Percentiles rank a stretch among this genome's conserved stretches.
phyloP scores from a whole-genome alignment of 2,329 filamentous ascomycete species.

The Neofusicoccum parvum region DNA sequence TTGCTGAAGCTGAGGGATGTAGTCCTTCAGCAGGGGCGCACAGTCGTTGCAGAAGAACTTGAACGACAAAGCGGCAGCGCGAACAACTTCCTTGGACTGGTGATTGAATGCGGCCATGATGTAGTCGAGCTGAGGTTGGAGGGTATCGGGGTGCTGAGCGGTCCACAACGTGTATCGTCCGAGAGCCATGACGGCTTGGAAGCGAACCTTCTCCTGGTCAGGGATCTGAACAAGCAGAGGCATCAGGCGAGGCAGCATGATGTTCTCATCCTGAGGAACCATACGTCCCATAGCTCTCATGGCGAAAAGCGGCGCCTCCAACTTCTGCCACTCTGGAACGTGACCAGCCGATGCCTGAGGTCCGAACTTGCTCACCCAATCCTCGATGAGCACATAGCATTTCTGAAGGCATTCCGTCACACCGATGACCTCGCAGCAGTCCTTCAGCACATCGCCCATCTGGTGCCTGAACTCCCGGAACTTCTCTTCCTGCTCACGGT shows the following conservation, averaged over 20 bases:
- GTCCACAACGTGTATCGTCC: constrained; percentile 99
- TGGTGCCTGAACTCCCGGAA: constrained; percentile 95
- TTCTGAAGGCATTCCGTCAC: constrained; percentile 89
- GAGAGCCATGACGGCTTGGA: constrained; percentile 96
- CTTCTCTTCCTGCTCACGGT: constrained; percentile 93
- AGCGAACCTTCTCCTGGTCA: constrained; percentile 95
- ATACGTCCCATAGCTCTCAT: constrained; percentile 96
- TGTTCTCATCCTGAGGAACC: constrained; percentile 85
- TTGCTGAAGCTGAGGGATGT: constrained; percentile 81
- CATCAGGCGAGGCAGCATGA: constrained; percentile 88
- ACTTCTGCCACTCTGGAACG: constrained; percentile 93
- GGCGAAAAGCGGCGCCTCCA: constrained; percentile 92
- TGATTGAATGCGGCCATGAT: constrained; percentile 92
- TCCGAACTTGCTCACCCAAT: constrained; percentile 84
- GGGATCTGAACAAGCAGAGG: constrained; percentile 92
- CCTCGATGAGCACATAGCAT: constrained; percentile 80
- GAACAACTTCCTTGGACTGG: constrained; percentile 84
- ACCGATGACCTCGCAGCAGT: constrained; percentile 94
- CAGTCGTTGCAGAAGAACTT: constrained; percentile 98
- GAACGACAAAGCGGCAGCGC: constrained; percentile 89
- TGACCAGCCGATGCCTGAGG: constrained; percentile 70
- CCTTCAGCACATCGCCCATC: constrained; percentile 97
- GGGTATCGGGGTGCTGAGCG: constrained; percentile 84
- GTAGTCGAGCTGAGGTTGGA: constrained; percentile 92
- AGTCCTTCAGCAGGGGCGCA: constrained; percentile 78